These are phyloP conservation scores for Globisporangium echinulatum DNA, from an alignment of 352 stramenopile species.

Conservation along the genomic window DNA sequence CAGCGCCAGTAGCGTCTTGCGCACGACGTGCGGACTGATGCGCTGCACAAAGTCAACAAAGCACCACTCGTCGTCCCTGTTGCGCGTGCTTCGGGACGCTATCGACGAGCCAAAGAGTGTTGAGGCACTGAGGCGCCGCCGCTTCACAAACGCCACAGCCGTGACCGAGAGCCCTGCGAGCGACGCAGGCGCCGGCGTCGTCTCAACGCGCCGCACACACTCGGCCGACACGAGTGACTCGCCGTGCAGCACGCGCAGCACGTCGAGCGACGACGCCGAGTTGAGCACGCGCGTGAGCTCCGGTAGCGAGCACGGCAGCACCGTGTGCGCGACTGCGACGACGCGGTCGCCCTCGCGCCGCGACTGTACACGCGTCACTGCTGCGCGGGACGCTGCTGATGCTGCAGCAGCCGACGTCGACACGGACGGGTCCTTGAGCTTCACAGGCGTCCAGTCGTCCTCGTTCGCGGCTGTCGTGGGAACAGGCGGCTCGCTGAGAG, in stretches of 20 bases:
- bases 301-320: conserved; percentile 5
- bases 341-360: conserved; percentile 1
- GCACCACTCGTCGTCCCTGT: conserved; percentile 8
- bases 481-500: conserved; percentile 12
- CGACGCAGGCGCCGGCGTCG: not conserved
- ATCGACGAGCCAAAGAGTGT: conserved; percentile 1
- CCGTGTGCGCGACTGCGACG: conserved; percentile 4
- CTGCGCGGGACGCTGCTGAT: not conserved
- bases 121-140: not conserved
- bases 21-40: conserved; percentile 5
- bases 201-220: conserved; percentile 4
- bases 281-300: conserved; percentile 7
- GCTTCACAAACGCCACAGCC: conserved; percentile 3
- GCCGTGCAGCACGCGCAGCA: conserved; percentile 6
- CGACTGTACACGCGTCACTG: not conserved
- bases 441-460: not conserved
- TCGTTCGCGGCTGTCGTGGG: not conserved
- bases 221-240: conserved; percentile 5
- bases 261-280: not conserved
- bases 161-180: conserved; percentile 7
- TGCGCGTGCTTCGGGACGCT: too few species aligned
- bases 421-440: conserved; percentile 2
- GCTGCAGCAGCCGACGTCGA: not conserved
- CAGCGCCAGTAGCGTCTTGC: conserved; percentile 9
- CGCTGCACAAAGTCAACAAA: conserved; percentile 13